These are phyloP conservation scores for Penicillium sp. DNA, from an alignment of 2,329 filamentous ascomycete genomes.

Conservation along the genomic window DNA sequence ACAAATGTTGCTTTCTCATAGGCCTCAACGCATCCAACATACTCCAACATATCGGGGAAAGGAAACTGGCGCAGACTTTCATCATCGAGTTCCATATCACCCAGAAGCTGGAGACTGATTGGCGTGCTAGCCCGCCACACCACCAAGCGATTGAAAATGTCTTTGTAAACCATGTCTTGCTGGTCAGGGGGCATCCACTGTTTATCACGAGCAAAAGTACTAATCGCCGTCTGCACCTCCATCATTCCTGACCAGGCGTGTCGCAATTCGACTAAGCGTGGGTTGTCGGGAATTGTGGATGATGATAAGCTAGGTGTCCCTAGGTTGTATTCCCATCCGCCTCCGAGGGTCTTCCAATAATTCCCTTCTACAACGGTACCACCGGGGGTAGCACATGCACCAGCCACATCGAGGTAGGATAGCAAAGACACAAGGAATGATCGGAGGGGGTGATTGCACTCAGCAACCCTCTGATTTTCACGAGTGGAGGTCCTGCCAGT, in stretches of 20 bases:
- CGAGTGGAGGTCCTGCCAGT: slow-evolving; percentile 18
- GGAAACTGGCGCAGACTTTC: slow-evolving; percentile 28
- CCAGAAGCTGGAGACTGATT: slow-evolving; percentile 26
- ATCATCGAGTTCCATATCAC: slow-evolving; percentile 28
- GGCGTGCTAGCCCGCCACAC: slow-evolving; percentile 34
- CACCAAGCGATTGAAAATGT: slow-evolving; percentile 28
- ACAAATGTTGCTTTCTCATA: slow-evolving; percentile 40
- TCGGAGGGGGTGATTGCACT: slow-evolving; percentile 36
- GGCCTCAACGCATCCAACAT: slow-evolving; percentile 37
- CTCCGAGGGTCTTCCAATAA: slow-evolving; percentile 41
- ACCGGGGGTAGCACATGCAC: slow-evolving; percentile 39
- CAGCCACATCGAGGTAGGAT: slow-evolving; percentile 43
- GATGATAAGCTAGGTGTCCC: slow-evolving; percentile 32
- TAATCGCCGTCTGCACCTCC: slow-evolving; percentile 36
- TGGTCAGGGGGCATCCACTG: slow-evolving; percentile 31
- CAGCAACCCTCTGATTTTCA: slow-evolving; percentile 30
- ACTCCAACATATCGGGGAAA: slow-evolving; percentile 34
- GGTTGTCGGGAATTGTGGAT: slow-evolving; percentile 21
- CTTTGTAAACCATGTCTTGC: slow-evolving; percentile 32
- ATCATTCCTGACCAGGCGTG: slow-evolving; percentile 35
- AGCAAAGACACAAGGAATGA: slow-evolving; percentile 42
- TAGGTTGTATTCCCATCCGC: slow-evolving; percentile 41
- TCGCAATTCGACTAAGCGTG: slow-evolving; percentile 28
- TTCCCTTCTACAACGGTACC: slow-evolving; percentile 39
- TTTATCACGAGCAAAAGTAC: slow-evolving; percentile 35